Conservation (phyloP, 768 basidiomycete species). For the Russula griseocarnosa region DNA sequence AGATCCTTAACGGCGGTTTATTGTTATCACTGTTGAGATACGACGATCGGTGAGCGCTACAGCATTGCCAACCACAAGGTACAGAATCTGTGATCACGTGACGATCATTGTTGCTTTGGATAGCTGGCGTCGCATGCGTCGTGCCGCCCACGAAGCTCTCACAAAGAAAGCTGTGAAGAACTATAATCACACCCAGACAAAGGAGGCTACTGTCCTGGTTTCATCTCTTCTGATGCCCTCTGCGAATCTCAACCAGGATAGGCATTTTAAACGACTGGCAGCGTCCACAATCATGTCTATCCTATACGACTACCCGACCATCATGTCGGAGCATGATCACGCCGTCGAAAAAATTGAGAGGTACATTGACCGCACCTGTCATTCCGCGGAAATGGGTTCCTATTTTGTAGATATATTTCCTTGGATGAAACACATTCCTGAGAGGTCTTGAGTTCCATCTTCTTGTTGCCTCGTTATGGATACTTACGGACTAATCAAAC, state of each 20-base stretch:
- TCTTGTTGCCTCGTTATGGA: background rate
- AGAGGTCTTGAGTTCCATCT: background rate
- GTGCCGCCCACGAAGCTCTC: constrained; percentile 35
- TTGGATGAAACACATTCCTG: constrained; percentile 12
- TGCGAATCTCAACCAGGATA: constrained; percentile 29
- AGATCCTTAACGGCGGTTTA: constrained; percentile 18
- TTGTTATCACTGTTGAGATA: constrained; percentile 5
- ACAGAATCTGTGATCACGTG: too few species aligned
- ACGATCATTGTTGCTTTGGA: too few species aligned
- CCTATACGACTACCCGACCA: constrained; percentile 29
- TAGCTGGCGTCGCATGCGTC: constrained; percentile 37
- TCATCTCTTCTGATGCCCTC: constrained; percentile 33
- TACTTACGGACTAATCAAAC: background rate
- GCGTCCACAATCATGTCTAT: constrained; percentile 33
- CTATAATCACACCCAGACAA: constrained; percentile 31
- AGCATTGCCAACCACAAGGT: too few species aligned
- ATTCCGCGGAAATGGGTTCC: background rate
- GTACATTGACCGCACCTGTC: background rate
- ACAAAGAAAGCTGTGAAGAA: constrained; percentile 27
- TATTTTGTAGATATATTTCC: constrained; percentile 5
- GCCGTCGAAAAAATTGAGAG: background rate
- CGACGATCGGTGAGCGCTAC: background rate
- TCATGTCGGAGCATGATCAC: background rate
- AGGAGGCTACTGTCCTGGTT: constrained; percentile 33
- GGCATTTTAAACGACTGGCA: constrained; percentile 32